Conservation (phyloP, 208 protist species). For the Perkinsela sp. region DNA sequence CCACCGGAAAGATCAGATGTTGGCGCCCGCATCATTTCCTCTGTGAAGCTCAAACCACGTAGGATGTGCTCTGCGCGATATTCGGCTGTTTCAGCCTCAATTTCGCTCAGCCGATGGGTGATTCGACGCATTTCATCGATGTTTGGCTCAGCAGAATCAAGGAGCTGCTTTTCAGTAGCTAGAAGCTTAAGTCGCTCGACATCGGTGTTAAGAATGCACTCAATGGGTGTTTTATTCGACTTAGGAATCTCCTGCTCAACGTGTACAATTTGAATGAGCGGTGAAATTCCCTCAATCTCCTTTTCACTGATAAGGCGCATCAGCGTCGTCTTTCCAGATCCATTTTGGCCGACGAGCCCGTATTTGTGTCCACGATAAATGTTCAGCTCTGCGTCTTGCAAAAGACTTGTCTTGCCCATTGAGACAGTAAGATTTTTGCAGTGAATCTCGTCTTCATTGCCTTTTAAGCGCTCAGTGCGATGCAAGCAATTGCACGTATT, state of each 20-base stretch:
- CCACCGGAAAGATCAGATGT: conserved; percentile 67
- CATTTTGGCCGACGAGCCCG: conserved; percentile 81
- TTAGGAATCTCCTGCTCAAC: conserved; percentile 86
- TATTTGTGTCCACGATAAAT: conserved; percentile 69
- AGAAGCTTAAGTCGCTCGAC: conserved; percentile 63
- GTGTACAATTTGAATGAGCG: conserved; percentile 83
- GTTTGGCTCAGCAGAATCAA: conserved; percentile 12
- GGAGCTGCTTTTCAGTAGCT: conserved; percentile 59
- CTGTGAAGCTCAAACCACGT: conserved; percentile 71
- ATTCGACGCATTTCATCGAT: conserved; percentile 53
- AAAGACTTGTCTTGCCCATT: conserved; percentile 53
- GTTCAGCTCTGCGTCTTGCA: conserved; percentile 34
- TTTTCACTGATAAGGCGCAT: conserved; percentile 70
- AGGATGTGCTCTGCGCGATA: conserved; percentile 49
- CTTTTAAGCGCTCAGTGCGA: background rate
- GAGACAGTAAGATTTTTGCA: conserved; percentile 54
- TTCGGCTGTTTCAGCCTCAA: conserved; percentile 70
- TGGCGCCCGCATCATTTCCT: conserved; percentile 64
- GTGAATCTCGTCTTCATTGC: conserved; percentile 19
- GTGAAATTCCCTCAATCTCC: conserved; percentile 71
- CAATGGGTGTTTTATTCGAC: conserved; percentile 28
- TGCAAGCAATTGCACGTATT: background rate
- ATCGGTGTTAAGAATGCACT: conserved; percentile 66
- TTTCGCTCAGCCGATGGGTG: conserved; percentile 72
- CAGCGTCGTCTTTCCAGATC: conserved; percentile 71